Conservation (phyloP, 2,329 filamentous ascomycete genomes). For the Colletotrichum sp. region DNA sequence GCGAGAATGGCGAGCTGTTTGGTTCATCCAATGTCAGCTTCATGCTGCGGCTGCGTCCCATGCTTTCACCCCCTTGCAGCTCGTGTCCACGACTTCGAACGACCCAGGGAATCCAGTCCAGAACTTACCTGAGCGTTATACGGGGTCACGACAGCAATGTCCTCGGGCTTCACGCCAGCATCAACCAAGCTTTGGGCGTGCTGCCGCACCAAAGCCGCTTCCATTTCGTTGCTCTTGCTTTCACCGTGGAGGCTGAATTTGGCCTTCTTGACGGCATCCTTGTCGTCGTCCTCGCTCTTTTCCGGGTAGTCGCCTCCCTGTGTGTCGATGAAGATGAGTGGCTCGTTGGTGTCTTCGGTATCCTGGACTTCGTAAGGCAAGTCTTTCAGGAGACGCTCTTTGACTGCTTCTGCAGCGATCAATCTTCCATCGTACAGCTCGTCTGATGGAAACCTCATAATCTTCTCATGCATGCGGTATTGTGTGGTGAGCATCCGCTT, state of each 20-base stretch:
- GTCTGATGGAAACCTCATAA: constrained; percentile 93
- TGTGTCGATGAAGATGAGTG: constrained; percentile 93
- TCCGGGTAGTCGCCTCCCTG: constrained; percentile 94
- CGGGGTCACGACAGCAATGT: constrained; percentile 93
- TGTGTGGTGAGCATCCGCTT: constrained; percentile 97
- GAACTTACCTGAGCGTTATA: constrained; percentile 84
- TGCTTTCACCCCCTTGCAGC: neutral
- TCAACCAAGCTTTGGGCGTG: constrained; percentile 80
- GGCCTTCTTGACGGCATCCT: constrained; percentile 45
- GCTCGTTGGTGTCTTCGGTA: constrained; percentile 86
- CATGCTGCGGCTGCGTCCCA: neutral
- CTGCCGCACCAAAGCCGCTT: constrained; percentile 78
- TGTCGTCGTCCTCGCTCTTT: constrained; percentile 75
- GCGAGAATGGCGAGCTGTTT: constrained; percentile 76
- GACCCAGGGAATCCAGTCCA: neutral
- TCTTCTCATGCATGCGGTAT: constrained; percentile 96
- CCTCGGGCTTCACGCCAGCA: constrained; percentile 79
- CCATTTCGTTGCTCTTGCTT: constrained; percentile 92
- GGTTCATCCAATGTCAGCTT: constrained; percentile 26
- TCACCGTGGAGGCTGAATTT: constrained; percentile 52
- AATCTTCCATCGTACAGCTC: constrained; percentile 86
- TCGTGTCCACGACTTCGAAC: neutral
- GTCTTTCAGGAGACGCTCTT: constrained; percentile 74
- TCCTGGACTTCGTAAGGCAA: constrained; percentile 79
- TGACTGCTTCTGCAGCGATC: constrained; percentile 80